phyloP scores from a whole-genome alignment of 2,329 filamentous ascomycete genomes.

The Diplocarpon mali region DNA sequence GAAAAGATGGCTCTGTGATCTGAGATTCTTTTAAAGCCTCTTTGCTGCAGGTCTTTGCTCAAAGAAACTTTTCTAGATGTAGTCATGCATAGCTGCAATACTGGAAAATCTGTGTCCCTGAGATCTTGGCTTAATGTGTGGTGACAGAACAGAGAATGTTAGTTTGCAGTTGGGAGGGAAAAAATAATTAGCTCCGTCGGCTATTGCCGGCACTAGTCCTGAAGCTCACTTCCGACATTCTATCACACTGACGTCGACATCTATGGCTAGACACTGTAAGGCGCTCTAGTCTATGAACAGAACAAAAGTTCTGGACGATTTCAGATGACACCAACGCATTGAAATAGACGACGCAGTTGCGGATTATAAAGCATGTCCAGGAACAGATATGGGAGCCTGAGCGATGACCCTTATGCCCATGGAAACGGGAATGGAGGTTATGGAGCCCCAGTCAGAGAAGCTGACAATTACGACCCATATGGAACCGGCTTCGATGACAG shows the following conservation, averaged over 20 bases:
- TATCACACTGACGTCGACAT: not conserved
- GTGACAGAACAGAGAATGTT: no score
- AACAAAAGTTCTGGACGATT: not conserved
- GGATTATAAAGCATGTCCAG: slow-evolving; percentile 23
- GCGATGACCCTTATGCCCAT: slow-evolving; percentile 24
- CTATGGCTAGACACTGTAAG: not conserved
- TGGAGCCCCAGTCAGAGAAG: slow-evolving; percentile 14
- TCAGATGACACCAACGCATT: slow-evolving; percentile 16
- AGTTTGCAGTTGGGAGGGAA: not conserved
- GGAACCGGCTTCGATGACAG: slow-evolving; percentile 21
- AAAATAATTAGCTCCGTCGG: slow-evolving; percentile 1
- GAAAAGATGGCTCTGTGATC: slow-evolving; percentile 3
- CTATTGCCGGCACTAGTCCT: slow-evolving; percentile 2
- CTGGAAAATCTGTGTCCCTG: not conserved
- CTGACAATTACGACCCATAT: slow-evolving; percentile 26
- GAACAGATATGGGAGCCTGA: slow-evolving; percentile 25
- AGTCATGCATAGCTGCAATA: not conserved
- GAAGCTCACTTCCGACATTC: not conserved
- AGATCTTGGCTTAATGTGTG: not conserved
- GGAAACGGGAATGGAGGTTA: slow-evolving; percentile 20
- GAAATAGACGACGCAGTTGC: slow-evolving; percentile 14
- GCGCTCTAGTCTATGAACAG: not conserved
- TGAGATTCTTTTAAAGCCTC: not conserved
- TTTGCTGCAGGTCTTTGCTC: not conserved
- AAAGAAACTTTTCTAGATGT: not conserved